phyloP scores from a whole-genome alignment of 2,329 filamentous ascomycete species.

The Aspergillus sp. region DNA sequence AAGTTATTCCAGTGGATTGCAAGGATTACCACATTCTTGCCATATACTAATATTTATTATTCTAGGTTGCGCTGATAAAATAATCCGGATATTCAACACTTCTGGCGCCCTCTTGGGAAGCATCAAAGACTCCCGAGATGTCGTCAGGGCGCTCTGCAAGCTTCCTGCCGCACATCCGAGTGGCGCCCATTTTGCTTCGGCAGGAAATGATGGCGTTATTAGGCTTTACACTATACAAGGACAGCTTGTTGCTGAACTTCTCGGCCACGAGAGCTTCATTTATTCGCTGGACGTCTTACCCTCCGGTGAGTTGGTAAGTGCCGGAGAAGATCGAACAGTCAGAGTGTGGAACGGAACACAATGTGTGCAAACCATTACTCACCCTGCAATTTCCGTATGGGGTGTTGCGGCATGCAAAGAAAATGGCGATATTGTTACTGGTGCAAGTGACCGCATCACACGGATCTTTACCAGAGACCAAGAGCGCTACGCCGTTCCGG shows the following conservation, averaged over 20 bases:
- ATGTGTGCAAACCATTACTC: slow-evolving; percentile 92
- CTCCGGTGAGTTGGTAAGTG: slow-evolving; percentile 81
- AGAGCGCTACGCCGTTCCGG: slow-evolving; percentile 64
- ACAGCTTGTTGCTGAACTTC: slow-evolving; percentile 67
- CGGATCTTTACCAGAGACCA: slow-evolving; percentile 74
- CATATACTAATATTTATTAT: slow-evolving; percentile 10
- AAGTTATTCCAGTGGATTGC: slow-evolving; percentile 7
- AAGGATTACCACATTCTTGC: neutral
- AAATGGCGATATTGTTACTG: slow-evolving; percentile 89
- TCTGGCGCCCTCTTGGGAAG: slow-evolving; percentile 60
- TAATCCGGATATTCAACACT: slow-evolving; percentile 74
- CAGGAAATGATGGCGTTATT: slow-evolving; percentile 87
- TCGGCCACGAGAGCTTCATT: slow-evolving; percentile 91
- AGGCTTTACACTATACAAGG: slow-evolving; percentile 82
- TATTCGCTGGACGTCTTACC: slow-evolving; percentile 77
- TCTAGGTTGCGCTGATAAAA: slow-evolving; percentile 76
- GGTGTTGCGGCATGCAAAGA: slow-evolving; percentile 74
- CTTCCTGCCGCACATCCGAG: slow-evolving; percentile 71
- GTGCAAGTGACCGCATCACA: slow-evolving; percentile 81
- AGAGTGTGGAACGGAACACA: slow-evolving; percentile 78
- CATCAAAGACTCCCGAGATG: slow-evolving; percentile 69
- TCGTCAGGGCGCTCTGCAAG: slow-evolving; percentile 82
- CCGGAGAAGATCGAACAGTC: slow-evolving; percentile 90
- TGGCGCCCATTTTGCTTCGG: slow-evolving; percentile 88
- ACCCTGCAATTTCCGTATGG: slow-evolving; percentile 97